Evolutionary conservation across 1,284 basidiomycete genomes (phyloP).

Genomic region (Puccinia horiana): DNA sequence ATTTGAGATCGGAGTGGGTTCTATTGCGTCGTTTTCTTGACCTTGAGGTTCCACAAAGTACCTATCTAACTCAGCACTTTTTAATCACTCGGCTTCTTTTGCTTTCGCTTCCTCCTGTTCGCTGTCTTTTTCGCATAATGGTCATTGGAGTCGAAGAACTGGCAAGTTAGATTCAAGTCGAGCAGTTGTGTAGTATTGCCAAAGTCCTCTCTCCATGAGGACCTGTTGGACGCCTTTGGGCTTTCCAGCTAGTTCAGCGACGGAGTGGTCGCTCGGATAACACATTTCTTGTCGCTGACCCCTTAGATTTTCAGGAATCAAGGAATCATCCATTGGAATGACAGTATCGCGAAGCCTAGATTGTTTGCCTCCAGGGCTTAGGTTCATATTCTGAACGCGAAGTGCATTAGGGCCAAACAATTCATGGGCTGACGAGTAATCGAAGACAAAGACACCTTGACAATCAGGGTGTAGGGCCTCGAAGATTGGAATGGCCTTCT

Average conservation of each 20-base stretch:
- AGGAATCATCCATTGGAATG: constrained; percentile 7
- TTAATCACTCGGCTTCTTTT: background rate
- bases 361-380: constrained; percentile 10
- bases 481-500: constrained; percentile 24
- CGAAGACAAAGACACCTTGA: constrained; percentile 24
- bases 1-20: background rate
- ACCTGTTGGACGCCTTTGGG: constrained; percentile 9
- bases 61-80: background rate
- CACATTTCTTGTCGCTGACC: constrained; percentile 10
- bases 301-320: background rate
- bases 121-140: background rate
- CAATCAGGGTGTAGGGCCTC: background rate
- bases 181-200: background rate
- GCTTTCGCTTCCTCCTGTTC: background rate
- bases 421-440: constrained; percentile 8
- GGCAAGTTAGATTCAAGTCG: background rate
- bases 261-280: background rate
- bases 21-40: background rate
- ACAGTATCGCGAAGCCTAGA: background rate
- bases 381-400: constrained; percentile 10
- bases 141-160: background rate
- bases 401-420: constrained; percentile 1
- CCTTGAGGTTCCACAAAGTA: background rate
- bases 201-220: background rate
- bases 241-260: background rate